phyloP scores from a whole-genome alignment of 495 filamentous ascomycete species.

The Lentithecium fluviatile region DNA sequence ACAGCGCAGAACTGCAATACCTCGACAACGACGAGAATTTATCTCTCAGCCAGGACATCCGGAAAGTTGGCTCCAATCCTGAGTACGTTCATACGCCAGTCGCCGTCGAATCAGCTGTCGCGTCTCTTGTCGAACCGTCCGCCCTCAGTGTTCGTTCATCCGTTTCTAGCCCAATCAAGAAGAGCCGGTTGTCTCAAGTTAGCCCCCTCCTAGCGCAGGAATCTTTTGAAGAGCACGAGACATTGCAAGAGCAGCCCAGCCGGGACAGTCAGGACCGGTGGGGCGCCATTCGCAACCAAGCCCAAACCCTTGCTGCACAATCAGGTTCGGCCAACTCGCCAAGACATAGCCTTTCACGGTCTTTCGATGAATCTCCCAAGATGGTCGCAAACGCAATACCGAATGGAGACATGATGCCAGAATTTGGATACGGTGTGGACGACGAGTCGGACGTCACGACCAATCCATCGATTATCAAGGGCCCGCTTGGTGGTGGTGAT shows the following conservation, averaged over 20 bases:
- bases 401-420: constrained; percentile 54
- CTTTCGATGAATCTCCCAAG: constrained; percentile 56
- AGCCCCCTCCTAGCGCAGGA: constrained; percentile 3
- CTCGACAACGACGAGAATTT: constrained; percentile 52
- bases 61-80: constrained; percentile 67
- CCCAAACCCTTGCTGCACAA: constrained; percentile 31
- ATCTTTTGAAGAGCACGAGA: not conserved
- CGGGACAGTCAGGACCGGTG: constrained; percentile 38
- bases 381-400: constrained; percentile 65
- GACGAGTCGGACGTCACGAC: constrained; percentile 71
- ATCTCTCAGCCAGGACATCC: constrained; percentile 65
- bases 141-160: constrained; percentile 56
- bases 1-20: constrained; percentile 61
- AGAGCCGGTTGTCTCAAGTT: constrained; percentile 9
- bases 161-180: constrained; percentile 27
- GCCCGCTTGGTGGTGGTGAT: constrained; percentile 58
- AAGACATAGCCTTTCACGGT: constrained; percentile 71
- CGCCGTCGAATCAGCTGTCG: constrained; percentile 84
- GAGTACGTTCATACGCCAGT: constrained; percentile 66
- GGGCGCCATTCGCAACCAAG: constrained; percentile 28
- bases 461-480: constrained; percentile 74
- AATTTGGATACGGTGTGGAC: constrained; percentile 61
- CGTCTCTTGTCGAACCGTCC: constrained; percentile 79
- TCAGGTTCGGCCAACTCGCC: constrained; percentile 59
- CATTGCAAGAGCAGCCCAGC: constrained; percentile 19